These are phyloP conservation scores for Kondoa malvinella DNA, from an alignment of 768 basidiomycete genomes.

Conservation along the genomic window DNA sequence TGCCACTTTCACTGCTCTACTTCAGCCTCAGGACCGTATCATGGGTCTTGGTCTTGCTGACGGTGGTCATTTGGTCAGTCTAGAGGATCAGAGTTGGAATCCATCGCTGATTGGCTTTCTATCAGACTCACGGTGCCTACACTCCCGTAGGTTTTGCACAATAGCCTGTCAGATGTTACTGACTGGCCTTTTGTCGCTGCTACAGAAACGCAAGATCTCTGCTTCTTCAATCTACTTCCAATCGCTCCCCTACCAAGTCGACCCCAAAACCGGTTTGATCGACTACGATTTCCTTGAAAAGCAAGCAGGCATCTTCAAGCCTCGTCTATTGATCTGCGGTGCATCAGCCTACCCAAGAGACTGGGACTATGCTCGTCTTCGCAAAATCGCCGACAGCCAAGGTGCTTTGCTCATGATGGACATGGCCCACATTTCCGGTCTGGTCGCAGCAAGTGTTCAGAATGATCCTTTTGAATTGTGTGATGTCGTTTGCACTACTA, in stretches of 20 bases:
- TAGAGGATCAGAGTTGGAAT: not conserved
- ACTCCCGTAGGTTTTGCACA: conserved; percentile 17
- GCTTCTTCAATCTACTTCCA: conserved; percentile 99
- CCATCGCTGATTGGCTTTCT: not conserved
- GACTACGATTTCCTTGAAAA: conserved; percentile 65
- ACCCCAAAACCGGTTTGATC: conserved; percentile 65
- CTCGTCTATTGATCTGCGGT: conserved; percentile 85
- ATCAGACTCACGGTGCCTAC: conserved; percentile 85
- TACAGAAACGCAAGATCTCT: conserved; percentile 89
- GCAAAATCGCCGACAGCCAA: conserved; percentile 56
- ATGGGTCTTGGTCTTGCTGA: conserved; percentile 98
- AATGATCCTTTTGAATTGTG: conserved; percentile 86
- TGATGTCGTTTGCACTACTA: conserved; percentile 94
- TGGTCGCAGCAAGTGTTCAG: conserved; percentile 79
- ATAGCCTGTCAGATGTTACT: conserved; percentile 9
- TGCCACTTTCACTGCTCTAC: conserved; percentile 83
- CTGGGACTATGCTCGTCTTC: conserved; percentile 80
- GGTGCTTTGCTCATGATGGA: conserved; percentile 40
- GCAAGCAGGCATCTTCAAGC: conserved; percentile 90
- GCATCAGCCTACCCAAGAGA: conserved; percentile 97
- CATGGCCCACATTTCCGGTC: conserved; percentile 92
- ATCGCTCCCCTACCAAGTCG: conserved; percentile 79
- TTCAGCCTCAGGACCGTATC: conserved; percentile 91
- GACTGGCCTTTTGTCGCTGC: conserved; percentile 48
- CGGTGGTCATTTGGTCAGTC: conserved; percentile 53